Evolutionary conservation across 2,329 filamentous ascomycete genomes (phyloP).

Genomic region (Colletotrichum zoysiae): DNA sequence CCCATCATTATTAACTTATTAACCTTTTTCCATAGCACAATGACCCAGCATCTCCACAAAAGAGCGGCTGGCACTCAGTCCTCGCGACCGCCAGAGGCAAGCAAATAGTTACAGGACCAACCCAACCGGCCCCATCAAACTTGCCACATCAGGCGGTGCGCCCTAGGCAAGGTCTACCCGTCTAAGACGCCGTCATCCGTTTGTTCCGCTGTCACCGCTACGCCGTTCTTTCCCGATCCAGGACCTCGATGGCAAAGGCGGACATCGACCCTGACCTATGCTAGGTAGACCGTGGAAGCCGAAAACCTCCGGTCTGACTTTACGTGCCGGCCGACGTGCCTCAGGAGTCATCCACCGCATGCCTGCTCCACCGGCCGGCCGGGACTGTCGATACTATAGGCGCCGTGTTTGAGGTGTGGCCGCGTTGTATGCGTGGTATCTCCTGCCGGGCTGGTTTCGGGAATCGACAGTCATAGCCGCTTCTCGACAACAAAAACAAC

Average conservation of each 20-base stretch:
- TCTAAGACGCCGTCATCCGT: neutral
- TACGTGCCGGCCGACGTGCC: neutral
- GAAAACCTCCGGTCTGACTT: neutral
- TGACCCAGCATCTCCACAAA: slow-evolving; percentile 24
- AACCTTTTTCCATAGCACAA: neutral
- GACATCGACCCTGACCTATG: neutral
- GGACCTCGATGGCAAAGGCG: neutral
- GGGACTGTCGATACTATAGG: neutral
- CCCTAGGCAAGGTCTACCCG: neutral
- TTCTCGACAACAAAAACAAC: neutral
- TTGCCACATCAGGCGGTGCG: neutral
- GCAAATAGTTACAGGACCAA: neutral
- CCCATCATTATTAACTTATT: neutral
- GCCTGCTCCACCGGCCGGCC: neutral
- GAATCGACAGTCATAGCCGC: neutral
- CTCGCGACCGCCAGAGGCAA: neutral
- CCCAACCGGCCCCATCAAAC: neutral
- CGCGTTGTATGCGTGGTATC: neutral
- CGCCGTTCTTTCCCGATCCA: neutral
- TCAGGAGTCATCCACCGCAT: slow-evolving; percentile 19
- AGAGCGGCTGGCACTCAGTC: no score
- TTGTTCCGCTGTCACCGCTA: neutral
- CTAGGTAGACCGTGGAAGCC: slow-evolving; percentile 10
- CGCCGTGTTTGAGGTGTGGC: neutral
- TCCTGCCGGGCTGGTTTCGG: neutral